phyloP scores from a whole-genome alignment of 2,329 filamentous ascomycete species.

The Curvularia eragrostidis region DNA sequence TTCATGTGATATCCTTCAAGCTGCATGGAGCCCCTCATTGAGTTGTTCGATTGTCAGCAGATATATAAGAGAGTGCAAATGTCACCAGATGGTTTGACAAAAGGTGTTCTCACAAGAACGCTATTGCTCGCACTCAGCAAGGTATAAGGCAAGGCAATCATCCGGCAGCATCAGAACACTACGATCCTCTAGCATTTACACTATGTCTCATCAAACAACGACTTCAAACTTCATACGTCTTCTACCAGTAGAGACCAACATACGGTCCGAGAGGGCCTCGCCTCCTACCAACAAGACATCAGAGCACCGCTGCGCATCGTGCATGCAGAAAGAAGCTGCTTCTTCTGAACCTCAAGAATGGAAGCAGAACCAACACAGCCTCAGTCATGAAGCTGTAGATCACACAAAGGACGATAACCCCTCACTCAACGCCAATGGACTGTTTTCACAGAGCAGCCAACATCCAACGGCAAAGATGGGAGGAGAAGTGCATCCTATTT shows the following conservation, averaged over 20 bases:
- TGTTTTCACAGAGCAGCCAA: not conserved
- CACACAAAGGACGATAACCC: not conserved
- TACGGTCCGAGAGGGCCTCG: not conserved
- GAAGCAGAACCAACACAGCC: not conserved
- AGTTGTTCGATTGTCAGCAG: not conserved
- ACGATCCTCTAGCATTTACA: not conserved
- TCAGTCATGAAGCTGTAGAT: not conserved
- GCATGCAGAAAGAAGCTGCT: not conserved
- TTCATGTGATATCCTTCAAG: not conserved
- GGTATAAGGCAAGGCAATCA: not conserved
- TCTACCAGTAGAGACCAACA: not conserved
- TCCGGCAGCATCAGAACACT: not conserved
- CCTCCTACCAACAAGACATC: not conserved
- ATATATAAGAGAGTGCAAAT: not conserved
- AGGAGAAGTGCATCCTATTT: not conserved
- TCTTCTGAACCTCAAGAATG: not conserved
- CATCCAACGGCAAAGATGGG: not conserved
- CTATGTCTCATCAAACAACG: not conserved
- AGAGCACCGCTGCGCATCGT: not conserved
- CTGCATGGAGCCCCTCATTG: not conserved
- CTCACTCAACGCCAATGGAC: not conserved
- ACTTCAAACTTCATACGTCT: not conserved
- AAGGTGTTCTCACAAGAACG: not conserved
- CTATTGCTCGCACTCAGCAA: not conserved
- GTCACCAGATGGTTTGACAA: not conserved